Conservation (phyloP, 2,329 filamentous ascomycete species). For the Epichloe typhina region DNA sequence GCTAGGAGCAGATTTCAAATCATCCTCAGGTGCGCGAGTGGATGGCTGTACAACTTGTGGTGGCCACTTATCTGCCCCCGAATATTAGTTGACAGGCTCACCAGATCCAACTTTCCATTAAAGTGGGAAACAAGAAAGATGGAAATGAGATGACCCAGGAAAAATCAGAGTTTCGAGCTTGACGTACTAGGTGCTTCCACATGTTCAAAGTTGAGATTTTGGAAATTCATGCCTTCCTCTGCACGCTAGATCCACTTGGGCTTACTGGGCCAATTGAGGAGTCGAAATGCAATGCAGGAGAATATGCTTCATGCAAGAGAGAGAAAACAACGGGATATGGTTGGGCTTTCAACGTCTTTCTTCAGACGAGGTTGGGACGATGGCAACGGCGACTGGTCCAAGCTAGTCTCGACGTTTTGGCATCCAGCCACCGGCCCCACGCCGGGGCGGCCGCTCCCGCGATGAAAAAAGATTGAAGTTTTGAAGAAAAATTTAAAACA, state of each 20-base stretch:
- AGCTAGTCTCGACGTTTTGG: not conserved
- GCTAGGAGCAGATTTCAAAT: not conserved
- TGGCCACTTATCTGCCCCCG: slow-evolving; percentile 5
- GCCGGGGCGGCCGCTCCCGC: slow-evolving; percentile 3
- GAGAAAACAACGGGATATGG: slow-evolving; percentile 14
- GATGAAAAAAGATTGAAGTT: not conserved
- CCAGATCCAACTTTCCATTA: too few species aligned
- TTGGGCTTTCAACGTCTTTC: slow-evolving; percentile 15
- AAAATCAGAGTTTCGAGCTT: slow-evolving; percentile 1
- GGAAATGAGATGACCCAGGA: not conserved
- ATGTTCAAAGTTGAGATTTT: slow-evolving; percentile 22
- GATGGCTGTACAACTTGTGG: not conserved
- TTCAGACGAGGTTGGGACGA: slow-evolving; percentile 14
- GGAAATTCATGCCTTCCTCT: slow-evolving; percentile 23
- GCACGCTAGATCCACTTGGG: slow-evolving; percentile 19
- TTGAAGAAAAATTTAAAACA: not conserved
- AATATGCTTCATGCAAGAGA: slow-evolving; percentile 18
- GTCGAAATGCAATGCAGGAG: slow-evolving; percentile 17
- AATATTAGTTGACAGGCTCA: slow-evolving; percentile 4
- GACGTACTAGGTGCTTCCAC: slow-evolving; percentile 25
- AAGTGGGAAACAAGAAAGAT: not conserved
- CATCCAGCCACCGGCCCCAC: slow-evolving; percentile 7
- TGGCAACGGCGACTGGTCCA: not conserved
- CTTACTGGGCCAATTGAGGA: slow-evolving; percentile 21
- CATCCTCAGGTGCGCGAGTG: not conserved